Evolutionary conservation across 2,329 filamentous ascomycete species (phyloP), one percentile per base, ranked within the genome.

Genomic region (Orbilia brochopaga): DNA sequence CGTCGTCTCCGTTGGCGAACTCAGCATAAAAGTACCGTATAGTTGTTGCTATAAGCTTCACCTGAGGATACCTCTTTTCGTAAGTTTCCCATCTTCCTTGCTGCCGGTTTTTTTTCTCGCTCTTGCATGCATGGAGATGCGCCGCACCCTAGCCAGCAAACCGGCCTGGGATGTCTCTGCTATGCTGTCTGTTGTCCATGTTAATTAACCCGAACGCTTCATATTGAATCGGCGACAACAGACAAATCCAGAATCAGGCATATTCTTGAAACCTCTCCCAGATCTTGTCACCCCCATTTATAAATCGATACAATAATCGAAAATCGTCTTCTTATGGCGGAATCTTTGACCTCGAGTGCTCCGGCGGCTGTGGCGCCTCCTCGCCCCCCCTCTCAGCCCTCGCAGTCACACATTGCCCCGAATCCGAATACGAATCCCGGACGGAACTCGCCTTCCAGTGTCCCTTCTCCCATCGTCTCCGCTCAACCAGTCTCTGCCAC

Each of bases 301-400:
- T 61, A 72, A 65, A 72, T 72, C 60, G 64, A 72, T 72, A 72
- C 50, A 65, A 61, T 72, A 70, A 70, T 61, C 50, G 46, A 65
- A 72, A 32, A n/a, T n/a, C 27, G 27, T 3, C 8, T 53, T 65
- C 55, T 51, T 60, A 72, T 72, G 67, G 67, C 60, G 40, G 67
- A 72, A 57, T 56, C 67, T 55, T 72, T 60, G 62, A 65, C 65
- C 53, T 56, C 60, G 55, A 72, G 32, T 40, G 17, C 55, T 48
- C 21, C 19, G 52, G 42, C 55, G 24, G 44, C 56, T 55, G 67
- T 55, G 32, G 53, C 67, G 8, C 27, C 27, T 4, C 27, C 27
- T 4, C 27, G 4, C 8, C 27, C 27, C 8, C 27, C 27, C 50
- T 23, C 67, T 57, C 67, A 65, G 51, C 24, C 55, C 48, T 60